These are phyloP conservation scores for Vigna mungo DNA, from an alignment of 306 rosid genomes.

Conservation along the genomic window DNA sequence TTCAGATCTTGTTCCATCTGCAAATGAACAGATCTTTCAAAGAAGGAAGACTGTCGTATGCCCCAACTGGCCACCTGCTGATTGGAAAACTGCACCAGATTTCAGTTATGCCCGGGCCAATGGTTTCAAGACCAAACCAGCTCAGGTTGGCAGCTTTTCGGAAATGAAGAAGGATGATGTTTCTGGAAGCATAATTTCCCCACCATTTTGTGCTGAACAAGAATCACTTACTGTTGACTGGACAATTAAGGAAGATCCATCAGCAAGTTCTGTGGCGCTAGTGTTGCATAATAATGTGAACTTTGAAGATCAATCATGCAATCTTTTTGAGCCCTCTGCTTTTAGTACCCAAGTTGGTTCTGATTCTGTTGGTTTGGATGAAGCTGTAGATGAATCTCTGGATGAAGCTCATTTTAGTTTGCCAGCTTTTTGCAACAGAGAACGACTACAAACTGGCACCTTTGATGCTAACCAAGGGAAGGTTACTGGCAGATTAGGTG, in stretches of 20 bases:
- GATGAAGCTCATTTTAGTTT: constrained; percentile 32
- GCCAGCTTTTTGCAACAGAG: constrained; percentile 48
- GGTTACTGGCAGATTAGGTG: constrained; percentile 77
- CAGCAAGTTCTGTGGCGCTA: constrained; percentile 47
- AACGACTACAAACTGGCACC: constrained; percentile 61
- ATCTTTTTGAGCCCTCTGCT: constrained; percentile 44
- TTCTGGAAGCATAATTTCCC: constrained; percentile 42
- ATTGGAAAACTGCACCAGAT: constrained; percentile 90
- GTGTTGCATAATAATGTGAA: constrained; percentile 46
- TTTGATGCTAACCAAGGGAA: constrained; percentile 56
- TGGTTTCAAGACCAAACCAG: constrained; percentile 64
- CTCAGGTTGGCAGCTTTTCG: constrained; percentile 41
- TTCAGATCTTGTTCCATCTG: constrained; percentile 38
- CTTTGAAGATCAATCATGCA: constrained; percentile 48
- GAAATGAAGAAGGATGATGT: constrained; percentile 47
- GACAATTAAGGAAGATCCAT: constrained; percentile 52
- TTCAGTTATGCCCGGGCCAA: constrained; percentile 67
- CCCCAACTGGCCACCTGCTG: constrained; percentile 79
- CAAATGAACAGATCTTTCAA: constrained; percentile 53
- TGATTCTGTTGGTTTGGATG: constrained; percentile 39
- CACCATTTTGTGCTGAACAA: constrained; percentile 51
- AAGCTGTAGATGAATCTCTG: constrained; percentile 18
- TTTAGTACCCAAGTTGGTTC: constrained; percentile 38
- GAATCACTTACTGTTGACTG: constrained; percentile 53
- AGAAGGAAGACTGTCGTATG: constrained; percentile 53